These are phyloP conservation scores for Amphirosellinia nigrospora DNA, from an alignment of 495 filamentous ascomycete species.

Conservation along the genomic window DNA sequence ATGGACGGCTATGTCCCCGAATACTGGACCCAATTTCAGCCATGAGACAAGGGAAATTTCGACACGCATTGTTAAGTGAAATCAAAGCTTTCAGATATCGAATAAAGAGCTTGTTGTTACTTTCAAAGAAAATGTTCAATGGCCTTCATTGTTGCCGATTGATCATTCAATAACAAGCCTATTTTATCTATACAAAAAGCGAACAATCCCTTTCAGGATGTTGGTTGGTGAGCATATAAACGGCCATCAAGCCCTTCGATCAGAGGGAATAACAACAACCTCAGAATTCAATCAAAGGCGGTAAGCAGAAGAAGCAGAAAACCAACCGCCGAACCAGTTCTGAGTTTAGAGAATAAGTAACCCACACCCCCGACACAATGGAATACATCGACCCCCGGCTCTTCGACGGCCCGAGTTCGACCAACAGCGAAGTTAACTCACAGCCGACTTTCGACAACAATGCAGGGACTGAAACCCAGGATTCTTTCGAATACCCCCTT, in stretches of 20 bases:
- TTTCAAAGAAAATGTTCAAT: background rate
- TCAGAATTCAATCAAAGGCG: background rate
- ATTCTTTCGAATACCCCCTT: background rate
- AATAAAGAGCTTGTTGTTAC: background rate
- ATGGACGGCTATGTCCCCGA: slow-evolving; percentile 65
- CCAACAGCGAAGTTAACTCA: background rate
- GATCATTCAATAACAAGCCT: background rate
- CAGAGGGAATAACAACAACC: background rate
- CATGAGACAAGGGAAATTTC: slow-evolving; percentile 4
- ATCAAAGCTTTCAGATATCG: background rate
- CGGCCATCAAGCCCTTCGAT: background rate
- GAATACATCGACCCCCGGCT: slow-evolving; percentile 7
- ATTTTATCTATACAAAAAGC: background rate
- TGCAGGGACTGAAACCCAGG: background rate
- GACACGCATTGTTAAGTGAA: background rate
- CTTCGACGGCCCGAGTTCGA: background rate
- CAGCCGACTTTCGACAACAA: background rate
- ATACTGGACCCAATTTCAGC: slow-evolving; percentile 47
- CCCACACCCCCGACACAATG: background rate
- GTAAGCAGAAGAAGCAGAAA: background rate
- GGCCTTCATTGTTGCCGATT: background rate
- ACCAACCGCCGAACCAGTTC: background rate
- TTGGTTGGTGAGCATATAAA: background rate
- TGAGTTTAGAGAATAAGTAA: background rate
- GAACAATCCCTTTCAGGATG: background rate